A percentile compares a stretch with the other conserved stretches of the same genome.
These are phyloP conservation scores for Penicillium paneum DNA, from an alignment of 2,329 filamentous ascomycete genomes.

Conservation along the genomic window DNA sequence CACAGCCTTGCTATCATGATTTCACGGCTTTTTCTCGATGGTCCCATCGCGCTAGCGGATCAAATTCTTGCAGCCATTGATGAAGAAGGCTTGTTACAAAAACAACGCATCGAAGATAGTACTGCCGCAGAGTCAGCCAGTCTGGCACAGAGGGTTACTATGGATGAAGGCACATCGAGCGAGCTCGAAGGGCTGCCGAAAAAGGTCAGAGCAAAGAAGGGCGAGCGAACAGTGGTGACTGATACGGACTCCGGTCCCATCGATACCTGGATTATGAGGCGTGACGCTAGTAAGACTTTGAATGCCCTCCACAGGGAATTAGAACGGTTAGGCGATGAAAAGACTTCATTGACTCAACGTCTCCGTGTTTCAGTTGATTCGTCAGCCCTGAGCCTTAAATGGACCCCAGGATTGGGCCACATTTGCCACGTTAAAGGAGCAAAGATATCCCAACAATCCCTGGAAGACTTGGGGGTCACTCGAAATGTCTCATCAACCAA, in stretches of 20 bases:
- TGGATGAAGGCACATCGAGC: conserved; percentile 60
- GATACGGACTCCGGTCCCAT: conserved; percentile 40
- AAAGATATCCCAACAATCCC: conserved; percentile 58
- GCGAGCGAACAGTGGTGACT: conserved; percentile 24
- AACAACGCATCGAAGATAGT: conserved; percentile 72
- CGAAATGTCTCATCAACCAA: conserved; percentile 74
- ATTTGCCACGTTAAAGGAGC: conserved; percentile 81
- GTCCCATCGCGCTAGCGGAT: conserved; percentile 65
- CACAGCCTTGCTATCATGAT: conserved; percentile 31
- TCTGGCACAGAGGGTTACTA: conserved; percentile 69
- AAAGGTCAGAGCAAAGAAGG: conserved; percentile 34
- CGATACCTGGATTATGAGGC: conserved; percentile 63
- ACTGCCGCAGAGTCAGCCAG: conserved; percentile 68
- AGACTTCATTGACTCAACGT: conserved; percentile 55
- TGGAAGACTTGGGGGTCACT: conserved; percentile 45
- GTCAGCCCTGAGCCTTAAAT: conserved; percentile 71
- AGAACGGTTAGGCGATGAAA: conserved; percentile 58
- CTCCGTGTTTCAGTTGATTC: conserved; percentile 62
- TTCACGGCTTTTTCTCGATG: conserved; percentile 50
- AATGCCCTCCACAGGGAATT: conserved; percentile 66
- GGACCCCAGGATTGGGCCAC: conserved; percentile 83
- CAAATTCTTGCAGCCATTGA: conserved; percentile 79
- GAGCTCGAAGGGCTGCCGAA: conserved; percentile 58
- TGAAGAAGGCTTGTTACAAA: conserved; percentile 80
- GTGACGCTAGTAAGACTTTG: conserved; percentile 64